Conservation (phyloP, 2,329 filamentous ascomycete species). For the Fusarium algeriense region DNA sequence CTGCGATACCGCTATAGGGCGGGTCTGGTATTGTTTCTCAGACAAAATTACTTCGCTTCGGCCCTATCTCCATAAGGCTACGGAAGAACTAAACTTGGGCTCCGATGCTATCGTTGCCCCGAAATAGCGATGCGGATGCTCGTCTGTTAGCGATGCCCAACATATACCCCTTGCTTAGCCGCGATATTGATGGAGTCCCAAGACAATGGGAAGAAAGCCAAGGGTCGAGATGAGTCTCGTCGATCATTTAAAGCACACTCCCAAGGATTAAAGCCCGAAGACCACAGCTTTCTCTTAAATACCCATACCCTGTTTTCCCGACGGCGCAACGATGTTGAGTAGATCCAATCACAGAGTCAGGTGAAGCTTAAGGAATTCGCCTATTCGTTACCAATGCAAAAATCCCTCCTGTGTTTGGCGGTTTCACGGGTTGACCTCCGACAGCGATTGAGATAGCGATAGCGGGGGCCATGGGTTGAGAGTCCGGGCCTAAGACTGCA, state of each 20-base stretch:
- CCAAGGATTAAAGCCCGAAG: not conserved
- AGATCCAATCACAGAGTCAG: constrained; percentile 36
- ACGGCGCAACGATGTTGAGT: constrained; percentile 24
- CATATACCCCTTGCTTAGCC: constrained; percentile 2
- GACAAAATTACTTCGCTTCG: not conserved
- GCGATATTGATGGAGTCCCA: constrained; percentile 14
- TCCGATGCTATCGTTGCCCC: not conserved
- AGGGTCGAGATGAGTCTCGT: constrained; percentile 26
- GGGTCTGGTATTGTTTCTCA: constrained; percentile 18
- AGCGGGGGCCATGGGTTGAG: constrained; percentile 31
- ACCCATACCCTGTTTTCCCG: constrained; percentile 11
- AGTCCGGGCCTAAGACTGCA: constrained; percentile 25
- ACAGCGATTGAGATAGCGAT: constrained; percentile 12
- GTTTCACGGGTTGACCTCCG: constrained; percentile 35
- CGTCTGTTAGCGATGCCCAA: constrained; percentile 11
- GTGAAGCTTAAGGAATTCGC: constrained; percentile 27
- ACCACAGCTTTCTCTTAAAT: constrained; percentile 4
- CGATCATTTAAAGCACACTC: constrained; percentile 13
- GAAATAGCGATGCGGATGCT: constrained; percentile 1
- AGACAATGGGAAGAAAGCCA: constrained; percentile 26
- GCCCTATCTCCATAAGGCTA: not conserved
- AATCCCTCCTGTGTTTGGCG: constrained; percentile 13
- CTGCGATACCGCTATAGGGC: constrained; percentile 27
- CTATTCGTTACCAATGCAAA: constrained; percentile 30
- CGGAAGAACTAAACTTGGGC: not conserved